These are phyloP conservation scores for Tothia fuscella DNA, from an alignment of 2,329 filamentous ascomycete genomes.

Conservation along the genomic window DNA sequence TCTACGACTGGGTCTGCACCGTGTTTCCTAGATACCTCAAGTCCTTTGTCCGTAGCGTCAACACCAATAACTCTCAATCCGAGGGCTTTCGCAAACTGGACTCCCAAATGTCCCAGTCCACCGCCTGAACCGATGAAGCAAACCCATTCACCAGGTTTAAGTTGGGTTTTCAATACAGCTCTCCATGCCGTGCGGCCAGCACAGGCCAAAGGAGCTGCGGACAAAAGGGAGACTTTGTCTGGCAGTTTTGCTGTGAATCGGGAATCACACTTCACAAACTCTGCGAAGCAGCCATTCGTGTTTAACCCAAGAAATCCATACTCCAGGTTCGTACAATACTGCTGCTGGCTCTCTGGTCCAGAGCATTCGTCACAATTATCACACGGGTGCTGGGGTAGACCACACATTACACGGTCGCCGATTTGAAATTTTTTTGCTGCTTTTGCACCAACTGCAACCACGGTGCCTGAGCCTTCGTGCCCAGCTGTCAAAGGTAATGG, in stretches of 20 bases:
- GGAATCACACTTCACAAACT: slow-evolving; percentile 42
- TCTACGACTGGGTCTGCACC: slow-evolving; percentile 45
- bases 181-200: slow-evolving; percentile 41
- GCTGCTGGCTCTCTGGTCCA: slow-evolving; percentile 34
- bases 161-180: slow-evolving; percentile 30
- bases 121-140: slow-evolving; percentile 23
- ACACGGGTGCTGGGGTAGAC: neutral
- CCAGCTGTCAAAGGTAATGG: slow-evolving; percentile 41
- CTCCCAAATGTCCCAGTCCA: slow-evolving; percentile 37
- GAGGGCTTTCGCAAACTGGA: slow-evolving; percentile 38
- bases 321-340: slow-evolving; percentile 39
- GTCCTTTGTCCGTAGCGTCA: slow-evolving; percentile 42
- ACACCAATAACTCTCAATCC: slow-evolving; percentile 42
- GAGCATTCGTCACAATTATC: slow-evolving; percentile 34
- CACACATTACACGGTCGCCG: slow-evolving; percentile 32
- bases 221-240: slow-evolving; percentile 35
- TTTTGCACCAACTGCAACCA: slow-evolving; percentile 34
- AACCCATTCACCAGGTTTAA: slow-evolving; percentile 29
- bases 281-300: slow-evolving; percentile 43
- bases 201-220: slow-evolving; percentile 46
- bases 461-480: slow-evolving; percentile 45
- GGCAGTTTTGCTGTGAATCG: slow-evolving; percentile 36
- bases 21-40: slow-evolving; percentile 34
- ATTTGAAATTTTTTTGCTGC: slow-evolving; percentile 30
- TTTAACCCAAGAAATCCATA: slow-evolving; percentile 38